Evolutionary conservation across 148 eudicot species (phyloP), one percentile per base, ranked within the genome.

Genomic region (Vaccinium corymbosum): DNA sequence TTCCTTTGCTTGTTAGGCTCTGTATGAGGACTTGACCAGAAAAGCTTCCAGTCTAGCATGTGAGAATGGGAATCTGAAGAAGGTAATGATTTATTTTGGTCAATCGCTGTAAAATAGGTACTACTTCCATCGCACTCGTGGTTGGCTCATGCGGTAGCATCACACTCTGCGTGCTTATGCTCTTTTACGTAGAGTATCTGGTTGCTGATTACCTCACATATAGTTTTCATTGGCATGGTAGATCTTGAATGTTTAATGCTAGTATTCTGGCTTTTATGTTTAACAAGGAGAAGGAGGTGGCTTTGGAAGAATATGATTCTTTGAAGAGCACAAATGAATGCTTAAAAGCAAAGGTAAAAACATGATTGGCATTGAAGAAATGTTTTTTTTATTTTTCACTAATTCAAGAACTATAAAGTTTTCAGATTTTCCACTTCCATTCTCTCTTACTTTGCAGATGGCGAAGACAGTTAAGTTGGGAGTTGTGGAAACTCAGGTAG

Each of bases 1-100:
- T 82, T 76, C 46, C 1, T n/a, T 56, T 75, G 14, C 73, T 14
- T 76, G 70, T 25, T 76, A 95, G 98, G 95, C 95, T 62, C 49
- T 89, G 27, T 85, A 89, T 79, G 93, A 88, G 80, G 96, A 93
- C 68, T 82, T 93, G 73, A 92, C 87, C 76, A 86, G 88, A 83
- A 93, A 89, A 87, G 94, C 96, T 78, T 87, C 87, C 3, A 86
- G 89, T 78, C 84, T 93, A 73, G 86, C 88, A 59, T 75, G 78
- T 1, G 98, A 95, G 86, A 95, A 94, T 81, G 93, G 88, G 56
- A 91, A 83, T 77, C 77, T 95, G 78, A 94, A 89, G 88, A 92
- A 81, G 91, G 98, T 93, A 87, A 4, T 68, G 38, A 68, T 83
- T 19, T 16, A 9, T 70, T 16, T 72, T 50, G 13, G 7, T 51